These are phyloP conservation scores for Sisymbrium irio DNA, from an alignment of 345 rosid genomes.

Conservation along the genomic window DNA sequence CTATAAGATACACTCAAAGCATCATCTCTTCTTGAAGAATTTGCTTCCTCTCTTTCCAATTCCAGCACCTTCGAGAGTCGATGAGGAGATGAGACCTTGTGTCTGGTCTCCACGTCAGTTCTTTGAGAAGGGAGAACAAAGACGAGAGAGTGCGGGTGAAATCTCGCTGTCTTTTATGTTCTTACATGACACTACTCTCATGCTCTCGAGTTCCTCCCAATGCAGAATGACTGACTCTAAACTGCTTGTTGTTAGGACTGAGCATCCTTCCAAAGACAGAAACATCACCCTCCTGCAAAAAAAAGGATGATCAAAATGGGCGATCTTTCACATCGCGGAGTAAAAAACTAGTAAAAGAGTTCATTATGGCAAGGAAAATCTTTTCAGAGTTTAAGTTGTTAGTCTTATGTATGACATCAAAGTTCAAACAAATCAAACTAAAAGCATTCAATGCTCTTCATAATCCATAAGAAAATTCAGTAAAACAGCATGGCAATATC, in stretches of 20 bases:
- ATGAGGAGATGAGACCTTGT: constrained; percentile 64
- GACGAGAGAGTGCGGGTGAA: constrained; percentile 69
- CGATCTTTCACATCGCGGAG: neutral
- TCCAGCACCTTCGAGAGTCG: constrained; percentile 58
- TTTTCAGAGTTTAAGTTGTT: too few species aligned
- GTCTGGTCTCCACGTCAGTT: constrained; percentile 91
- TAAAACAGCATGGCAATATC: neutral
- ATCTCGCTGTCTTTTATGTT: constrained; percentile 70
- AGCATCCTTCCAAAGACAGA: constrained; percentile 78
- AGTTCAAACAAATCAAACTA: neutral
- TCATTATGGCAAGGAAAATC: neutral
- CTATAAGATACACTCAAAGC: neutral
- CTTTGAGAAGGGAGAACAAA: constrained; percentile 70
- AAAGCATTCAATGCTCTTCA: neutral
- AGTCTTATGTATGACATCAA: neutral
- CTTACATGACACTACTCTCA: constrained; percentile 67
- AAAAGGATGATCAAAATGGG: neutral
- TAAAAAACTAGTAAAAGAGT: constrained; percentile 5
- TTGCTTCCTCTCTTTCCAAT: constrained; percentile 79
- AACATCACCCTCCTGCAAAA: constrained; percentile 61
- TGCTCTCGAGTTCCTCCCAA: constrained; percentile 72
- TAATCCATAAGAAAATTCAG: neutral
- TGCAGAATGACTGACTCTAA: constrained; percentile 67
- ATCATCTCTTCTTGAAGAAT: constrained; percentile 62
- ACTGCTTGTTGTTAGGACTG: constrained; percentile 66